Evolutionary conservation across 768 basidiomycete species (phyloP).

Genomic region (Boletus subparvulus): DNA sequence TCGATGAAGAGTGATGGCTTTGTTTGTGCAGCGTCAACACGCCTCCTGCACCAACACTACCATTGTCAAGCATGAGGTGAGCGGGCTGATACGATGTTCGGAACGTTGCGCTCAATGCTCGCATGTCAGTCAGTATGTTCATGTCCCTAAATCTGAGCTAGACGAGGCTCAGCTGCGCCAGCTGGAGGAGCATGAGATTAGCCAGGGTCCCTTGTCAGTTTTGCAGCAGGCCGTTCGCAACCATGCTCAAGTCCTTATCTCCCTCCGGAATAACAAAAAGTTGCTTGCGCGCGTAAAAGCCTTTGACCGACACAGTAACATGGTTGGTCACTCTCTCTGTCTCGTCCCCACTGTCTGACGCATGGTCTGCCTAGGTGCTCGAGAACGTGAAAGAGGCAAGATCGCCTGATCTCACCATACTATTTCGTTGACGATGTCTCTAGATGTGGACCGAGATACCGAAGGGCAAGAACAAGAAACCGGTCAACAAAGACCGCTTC

Average conservation of each 20-base stretch:
- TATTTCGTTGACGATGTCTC: constrained; percentile 11
- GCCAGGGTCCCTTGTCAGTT: constrained; percentile 94
- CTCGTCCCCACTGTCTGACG: constrained; percentile 7
- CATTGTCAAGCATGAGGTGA: constrained; percentile 33
- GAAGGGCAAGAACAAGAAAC: constrained; percentile 98
- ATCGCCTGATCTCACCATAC: constrained; percentile 5
- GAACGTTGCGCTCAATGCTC: constrained; percentile 8
- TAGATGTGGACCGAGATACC: constrained; percentile 99
- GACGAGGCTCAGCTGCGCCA: constrained; percentile 96
- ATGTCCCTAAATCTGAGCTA: constrained; percentile 94
- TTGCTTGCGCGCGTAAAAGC: constrained; percentile 94
- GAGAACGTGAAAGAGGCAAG: constrained; percentile 97
- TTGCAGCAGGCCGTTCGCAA: constrained; percentile 97
- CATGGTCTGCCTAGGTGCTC: constrained; percentile 60
- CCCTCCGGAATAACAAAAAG: constrained; percentile 98
- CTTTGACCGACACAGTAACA: constrained; percentile 98
- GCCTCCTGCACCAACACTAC: constrained; percentile 10
- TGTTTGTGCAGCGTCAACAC: constrained; percentile 36
- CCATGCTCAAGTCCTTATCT: constrained; percentile 96
- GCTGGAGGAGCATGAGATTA: constrained; percentile 97
- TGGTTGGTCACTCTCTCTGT: constrained; percentile 55
- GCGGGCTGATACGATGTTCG: constrained; percentile 1
- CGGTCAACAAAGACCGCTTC: constrained; percentile 98
- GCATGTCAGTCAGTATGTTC: constrained; percentile 83
- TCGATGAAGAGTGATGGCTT: constrained; percentile 6